A percentile compares a stretch with the other conserved stretches of the same genome.
Evolutionary conservation across 345 rosid species (phyloP).

Genomic region (Hirschfeldia incana): DNA sequence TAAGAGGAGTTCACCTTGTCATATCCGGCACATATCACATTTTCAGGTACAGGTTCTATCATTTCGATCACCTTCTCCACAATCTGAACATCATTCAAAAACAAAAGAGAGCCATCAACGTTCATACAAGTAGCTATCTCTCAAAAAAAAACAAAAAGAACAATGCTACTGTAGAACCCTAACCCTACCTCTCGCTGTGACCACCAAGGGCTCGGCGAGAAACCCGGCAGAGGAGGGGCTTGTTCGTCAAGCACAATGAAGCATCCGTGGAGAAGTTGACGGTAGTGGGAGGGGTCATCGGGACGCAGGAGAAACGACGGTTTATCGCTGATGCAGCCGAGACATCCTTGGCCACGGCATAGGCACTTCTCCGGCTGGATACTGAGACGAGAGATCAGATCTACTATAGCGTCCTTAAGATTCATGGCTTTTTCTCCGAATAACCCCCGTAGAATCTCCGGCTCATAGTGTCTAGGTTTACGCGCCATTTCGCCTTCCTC

Average conservation of each 20-base stretch:
- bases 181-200: constrained; percentile 19
- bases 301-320: constrained; percentile 50
- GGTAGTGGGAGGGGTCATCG: constrained; percentile 59
- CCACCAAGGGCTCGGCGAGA: neutral
- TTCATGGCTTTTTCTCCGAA: constrained; percentile 47
- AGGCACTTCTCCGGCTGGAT: constrained; percentile 37
- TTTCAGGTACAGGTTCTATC: constrained; percentile 3
- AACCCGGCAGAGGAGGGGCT: constrained; percentile 49
- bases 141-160: no score
- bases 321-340: constrained; percentile 35
- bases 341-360: constrained; percentile 47
- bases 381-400: constrained; percentile 32
- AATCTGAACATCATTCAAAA: constrained; percentile 45
- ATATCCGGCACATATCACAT: constrained; percentile 55
- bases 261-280: constrained; percentile 48
- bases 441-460: constrained; percentile 60
- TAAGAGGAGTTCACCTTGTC: constrained; percentile 47
- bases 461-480: constrained; percentile 45
- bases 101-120: neutral
- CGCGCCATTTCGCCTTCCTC: constrained; percentile 33
- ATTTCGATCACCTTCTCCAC: constrained; percentile 53
- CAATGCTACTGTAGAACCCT: neutral
- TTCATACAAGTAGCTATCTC: neutral
- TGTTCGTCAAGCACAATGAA: constrained; percentile 50
- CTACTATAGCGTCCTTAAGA: constrained; percentile 45